phyloP scores from a whole-genome alignment of 2,329 filamentous ascomycete species.

The Torrubiella hemipterigena region DNA sequence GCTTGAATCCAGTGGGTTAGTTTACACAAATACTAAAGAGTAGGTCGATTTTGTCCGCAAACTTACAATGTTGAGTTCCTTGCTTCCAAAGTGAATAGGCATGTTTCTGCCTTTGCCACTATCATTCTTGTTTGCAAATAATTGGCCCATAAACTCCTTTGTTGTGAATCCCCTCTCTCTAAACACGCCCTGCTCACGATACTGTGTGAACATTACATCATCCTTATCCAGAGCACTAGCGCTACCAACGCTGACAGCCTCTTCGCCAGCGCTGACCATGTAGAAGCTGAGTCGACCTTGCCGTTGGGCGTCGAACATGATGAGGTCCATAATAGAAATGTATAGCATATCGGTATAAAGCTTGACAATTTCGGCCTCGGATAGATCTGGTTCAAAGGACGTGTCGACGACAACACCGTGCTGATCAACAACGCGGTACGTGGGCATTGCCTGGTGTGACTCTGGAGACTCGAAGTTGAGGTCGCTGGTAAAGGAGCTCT shows the following conservation, averaged over 20 bases:
- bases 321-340: constrained; percentile 79
- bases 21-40: background rate
- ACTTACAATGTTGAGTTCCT: constrained; percentile 68
- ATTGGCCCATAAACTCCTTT: constrained; percentile 86
- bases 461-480: constrained; percentile 69
- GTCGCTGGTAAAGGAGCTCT: constrained; percentile 77
- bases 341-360: constrained; percentile 55
- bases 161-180: constrained; percentile 78
- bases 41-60: background rate
- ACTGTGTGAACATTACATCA: constrained; percentile 90
- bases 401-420: constrained; percentile 74
- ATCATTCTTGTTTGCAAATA: constrained; percentile 82
- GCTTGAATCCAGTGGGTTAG: constrained; percentile 29
- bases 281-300: constrained; percentile 94
- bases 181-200: constrained; percentile 86
- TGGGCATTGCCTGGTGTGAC: constrained; percentile 65
- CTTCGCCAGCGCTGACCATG: constrained; percentile 91
- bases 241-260: constrained; percentile 84
- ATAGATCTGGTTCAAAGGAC: constrained; percentile 55
- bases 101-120: constrained; percentile 78
- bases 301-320: constrained; percentile 96
- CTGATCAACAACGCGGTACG: constrained; percentile 85
- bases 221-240: constrained; percentile 71
- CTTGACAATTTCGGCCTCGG: constrained; percentile 47
- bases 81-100: constrained; percentile 92